Base-by-base conservation (phyloP, 371 early-diverging fungal species). In the Mortierella sp. region DNA sequence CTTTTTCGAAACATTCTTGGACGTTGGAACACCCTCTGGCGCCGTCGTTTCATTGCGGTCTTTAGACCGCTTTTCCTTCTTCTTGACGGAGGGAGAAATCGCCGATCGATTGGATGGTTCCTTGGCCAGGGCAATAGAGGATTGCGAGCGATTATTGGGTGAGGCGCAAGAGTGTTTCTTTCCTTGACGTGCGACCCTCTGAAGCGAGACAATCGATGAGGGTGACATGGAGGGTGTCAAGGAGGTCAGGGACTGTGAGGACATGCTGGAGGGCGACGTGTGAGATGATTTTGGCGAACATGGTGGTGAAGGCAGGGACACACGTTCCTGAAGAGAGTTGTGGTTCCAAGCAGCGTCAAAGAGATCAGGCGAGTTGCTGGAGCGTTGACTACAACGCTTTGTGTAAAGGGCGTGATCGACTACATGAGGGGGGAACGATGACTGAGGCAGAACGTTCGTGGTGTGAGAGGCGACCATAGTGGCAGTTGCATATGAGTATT, bases 201-300 rank as follows among this genome's bases (percentile, higher is more conserved):
- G 67, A 5, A 61, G 38, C n/a, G 70, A 63, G 16, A 58, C 66
- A 46, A 67, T 62, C 34, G 72, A 72, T 3, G 72, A 62, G 0
- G 72, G 67, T 7, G 71, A 59, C 58, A 66, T 58, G 45, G 72
- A 72, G 0, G 72, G 62, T 13, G 72, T 58, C 23, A 72, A 13
- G 1, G 72, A 72, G 3, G 54, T 52, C 54, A 67, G 16, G 5
- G 72, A 72, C 38, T 42, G 58, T 2, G 58, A 27, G 18, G 70
- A 69, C 2, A 7, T 14, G 12, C 27, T 41, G 10, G 61, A 51
- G 14, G 23, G 26, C 16, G 19, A 23, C 0, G 61, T 14, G 41
- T 48, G 14, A 12, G 58, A 53, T 7, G 58, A 57, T 5, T 27
- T 51, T 60, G 64, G 64, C 10, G 56, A 51, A n/a, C 58, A 50